A percentile compares a stretch with the other conserved stretches of the same genome.
These are phyloP conservation scores for Skeletonema potamos DNA, from an alignment of 108 stramenopile genomes.

Conservation along the genomic window DNA sequence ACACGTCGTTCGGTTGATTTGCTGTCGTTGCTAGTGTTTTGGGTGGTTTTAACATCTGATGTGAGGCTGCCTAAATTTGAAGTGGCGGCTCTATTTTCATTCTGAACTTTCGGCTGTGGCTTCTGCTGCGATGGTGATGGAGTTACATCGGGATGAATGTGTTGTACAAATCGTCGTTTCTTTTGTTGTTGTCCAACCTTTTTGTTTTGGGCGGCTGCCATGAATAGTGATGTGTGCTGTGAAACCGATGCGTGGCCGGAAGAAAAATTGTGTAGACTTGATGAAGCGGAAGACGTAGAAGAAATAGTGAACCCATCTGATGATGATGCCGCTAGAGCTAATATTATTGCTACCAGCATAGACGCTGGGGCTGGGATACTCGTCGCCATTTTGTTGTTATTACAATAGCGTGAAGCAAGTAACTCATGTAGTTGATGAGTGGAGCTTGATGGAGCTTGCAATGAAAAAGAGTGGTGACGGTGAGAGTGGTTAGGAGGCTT, in stretches of 20 bases:
- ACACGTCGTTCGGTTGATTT: neutral
- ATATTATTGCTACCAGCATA: neutral
- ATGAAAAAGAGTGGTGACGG: too few relatives aligned
- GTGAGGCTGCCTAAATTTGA: neutral
- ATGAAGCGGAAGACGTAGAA: neutral
- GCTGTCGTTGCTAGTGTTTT: neutral
- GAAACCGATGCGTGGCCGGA: neutral
- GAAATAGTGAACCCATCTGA: neutral
- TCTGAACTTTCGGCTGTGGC: neutral
- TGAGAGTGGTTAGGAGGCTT: too few relatives aligned
- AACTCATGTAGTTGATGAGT: too few relatives aligned
- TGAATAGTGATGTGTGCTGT: neutral
- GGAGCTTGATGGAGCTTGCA: too few relatives aligned
- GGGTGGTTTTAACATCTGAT: too few relatives aligned
- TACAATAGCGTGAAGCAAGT: neutral
- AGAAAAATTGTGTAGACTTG: neutral
- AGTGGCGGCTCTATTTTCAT: neutral
- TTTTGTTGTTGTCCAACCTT: neutral
- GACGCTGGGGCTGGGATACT: neutral
- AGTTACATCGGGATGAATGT: slow-evolving; percentile 20
- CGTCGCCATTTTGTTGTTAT: neutral
- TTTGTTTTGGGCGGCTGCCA: neutral
- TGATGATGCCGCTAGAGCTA: neutral
- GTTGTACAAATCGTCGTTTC: slow-evolving; percentile 41
- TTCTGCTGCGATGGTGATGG: neutral